Base-by-base conservation (phyloP, 805 yeast genomes). In the Priceomyces haplophilus region DNA sequence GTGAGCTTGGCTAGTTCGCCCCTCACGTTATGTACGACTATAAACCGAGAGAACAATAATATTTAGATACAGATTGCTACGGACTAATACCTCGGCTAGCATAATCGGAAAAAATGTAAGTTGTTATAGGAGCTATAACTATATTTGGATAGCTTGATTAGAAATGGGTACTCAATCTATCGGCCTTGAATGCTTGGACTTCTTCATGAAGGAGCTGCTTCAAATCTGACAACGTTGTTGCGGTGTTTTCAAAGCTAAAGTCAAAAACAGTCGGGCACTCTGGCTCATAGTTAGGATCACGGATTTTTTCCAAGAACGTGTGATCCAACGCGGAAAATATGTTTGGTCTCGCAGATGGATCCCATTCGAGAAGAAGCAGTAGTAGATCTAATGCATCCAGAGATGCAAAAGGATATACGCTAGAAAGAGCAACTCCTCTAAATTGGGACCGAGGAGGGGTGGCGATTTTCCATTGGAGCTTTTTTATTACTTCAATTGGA, bases 391-490 rank as follows among this genome's bases (percentile, higher is more conserved):
- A 62, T 2, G 85, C 85, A 1, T 58, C 59, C 0, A 42, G 47
- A 8, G 76, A 69, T 0, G 89, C 88, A 56, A 70, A 79, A 1
- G 95, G 90, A 52, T 79, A 85, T 2, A 85, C 19, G 48, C 41
- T 19, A 3, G 18, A 24, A n/a, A 43, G 35, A 0, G 61, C 58
- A 29, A 64, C 55, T 34, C 67, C 62, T 25, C 54, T 59, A 48
- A 63, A 74, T 34, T 67, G 75, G 1, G 74, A 70, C 34, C 67
- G 62, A 3, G 79, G 73, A 2, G 42, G 13, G 0, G 40, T 35
- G 1, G 51, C 47, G 3, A 54, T 34, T 32, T 53, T 56, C 73
- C 73, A 69, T 17, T 55, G 50, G 20, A 53, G 44, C 43, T 51
- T 52, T 7, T 42, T 46, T 6, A 80, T 59, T 2, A 77, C 58